phyloP scores from a whole-genome alignment of 805 yeast genomes.

The Yamadazyma akitaensis region DNA sequence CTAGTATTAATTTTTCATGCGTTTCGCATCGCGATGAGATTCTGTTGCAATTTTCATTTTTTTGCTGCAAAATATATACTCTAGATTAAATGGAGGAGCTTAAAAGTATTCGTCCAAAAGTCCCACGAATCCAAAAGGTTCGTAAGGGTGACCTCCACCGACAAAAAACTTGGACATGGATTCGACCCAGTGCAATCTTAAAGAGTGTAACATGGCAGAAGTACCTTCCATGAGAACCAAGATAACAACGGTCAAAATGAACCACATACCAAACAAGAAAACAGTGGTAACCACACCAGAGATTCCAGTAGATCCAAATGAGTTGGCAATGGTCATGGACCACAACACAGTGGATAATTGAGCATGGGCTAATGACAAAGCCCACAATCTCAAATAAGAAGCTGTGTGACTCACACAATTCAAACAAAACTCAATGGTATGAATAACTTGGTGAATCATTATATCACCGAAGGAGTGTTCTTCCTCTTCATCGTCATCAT shows the following conservation, averaged over 20 bases:
- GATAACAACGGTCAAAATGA: conserved; percentile 82
- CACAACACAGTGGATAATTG: conserved; percentile 93
- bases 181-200: conserved; percentile 99
- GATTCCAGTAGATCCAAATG: conserved; percentile 64
- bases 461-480: conserved; percentile 84
- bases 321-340: conserved; percentile 87
- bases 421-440: conserved; percentile 94
- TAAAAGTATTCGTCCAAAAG: conserved; percentile 21
- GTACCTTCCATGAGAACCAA: conserved; percentile 98
- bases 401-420: conserved; percentile 99
- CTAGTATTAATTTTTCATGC: neutral
- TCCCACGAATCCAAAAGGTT: conserved; percentile 75
- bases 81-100: neutral
- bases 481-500: conserved; percentile 51
- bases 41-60: neutral
- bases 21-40: conserved; percentile 8
- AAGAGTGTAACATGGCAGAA: conserved; percentile 97
- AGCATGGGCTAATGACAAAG: conserved; percentile 93
- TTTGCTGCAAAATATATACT: neutral
- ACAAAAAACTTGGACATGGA: conserved; percentile 97
- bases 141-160: conserved; percentile 91
- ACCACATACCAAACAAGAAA: conserved; percentile 90
- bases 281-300: conserved; percentile 74
- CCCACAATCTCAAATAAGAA: conserved; percentile 95
- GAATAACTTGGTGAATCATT: conserved; percentile 95